Evolutionary conservation across 2,329 filamentous ascomycete genomes (phyloP).

Genomic region (Didymellaceae sp.): DNA sequence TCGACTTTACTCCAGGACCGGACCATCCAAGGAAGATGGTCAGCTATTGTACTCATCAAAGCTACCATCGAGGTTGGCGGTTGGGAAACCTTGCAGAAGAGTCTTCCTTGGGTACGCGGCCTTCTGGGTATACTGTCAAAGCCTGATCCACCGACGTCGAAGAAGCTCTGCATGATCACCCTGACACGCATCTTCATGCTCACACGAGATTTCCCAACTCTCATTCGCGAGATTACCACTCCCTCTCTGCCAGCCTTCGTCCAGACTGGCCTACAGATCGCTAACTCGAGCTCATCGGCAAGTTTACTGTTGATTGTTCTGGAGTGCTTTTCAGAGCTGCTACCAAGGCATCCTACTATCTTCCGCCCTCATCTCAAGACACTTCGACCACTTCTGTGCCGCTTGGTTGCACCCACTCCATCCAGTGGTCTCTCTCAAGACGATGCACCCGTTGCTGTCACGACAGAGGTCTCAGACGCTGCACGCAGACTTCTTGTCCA

Average conservation of each 20-base stretch:
- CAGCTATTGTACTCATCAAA: constrained; percentile 80
- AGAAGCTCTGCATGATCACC: constrained; percentile 77
- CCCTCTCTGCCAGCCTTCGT: constrained; percentile 79
- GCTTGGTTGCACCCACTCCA: constrained; percentile 69
- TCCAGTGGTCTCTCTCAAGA: constrained; percentile 44
- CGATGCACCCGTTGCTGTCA: constrained; percentile 52
- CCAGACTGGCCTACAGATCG: constrained; percentile 72
- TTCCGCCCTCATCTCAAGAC: constrained; percentile 78
- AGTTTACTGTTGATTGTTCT: constrained; percentile 70
- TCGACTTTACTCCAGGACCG: constrained; percentile 80
- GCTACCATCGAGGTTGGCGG: constrained; percentile 81
- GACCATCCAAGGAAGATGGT: constrained; percentile 75
- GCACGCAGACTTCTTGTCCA: constrained; percentile 71
- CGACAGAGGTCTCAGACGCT: constrained; percentile 61
- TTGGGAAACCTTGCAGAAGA: constrained; percentile 78
- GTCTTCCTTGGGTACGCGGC: constrained; percentile 77
- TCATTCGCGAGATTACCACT: constrained; percentile 86
- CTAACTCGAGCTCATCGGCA: constrained; percentile 27
- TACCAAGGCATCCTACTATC: constrained; percentile 82
- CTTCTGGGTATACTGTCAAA: constrained; percentile 80
- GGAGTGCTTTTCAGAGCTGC: constrained; percentile 71
- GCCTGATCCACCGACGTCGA: constrained; percentile 75
- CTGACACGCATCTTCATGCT: constrained; percentile 84
- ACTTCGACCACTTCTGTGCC: constrained; percentile 66
- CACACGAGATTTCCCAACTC: constrained; percentile 80